Evolutionary conservation across 176 grass and related monocot genomes (phyloP).

Genomic region (Carex kokanica): DNA sequence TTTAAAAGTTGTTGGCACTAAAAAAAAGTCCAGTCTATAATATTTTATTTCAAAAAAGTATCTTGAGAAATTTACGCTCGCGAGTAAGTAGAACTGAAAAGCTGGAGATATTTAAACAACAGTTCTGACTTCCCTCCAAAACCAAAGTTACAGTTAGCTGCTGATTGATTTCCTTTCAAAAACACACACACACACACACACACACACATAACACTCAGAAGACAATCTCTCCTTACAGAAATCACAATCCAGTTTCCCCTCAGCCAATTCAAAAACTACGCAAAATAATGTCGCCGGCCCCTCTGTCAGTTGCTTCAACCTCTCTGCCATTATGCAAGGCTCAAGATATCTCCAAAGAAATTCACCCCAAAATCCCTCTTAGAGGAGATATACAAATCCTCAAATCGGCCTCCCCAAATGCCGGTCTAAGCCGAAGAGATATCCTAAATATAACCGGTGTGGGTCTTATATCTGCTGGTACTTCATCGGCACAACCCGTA

Average conservation of each 20-base stretch:
- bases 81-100: constrained; percentile 6
- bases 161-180: not conserved
- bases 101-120: not conserved
- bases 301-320: constrained; percentile 45
- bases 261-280: not conserved
- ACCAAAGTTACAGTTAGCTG: not conserved
- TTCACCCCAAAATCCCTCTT: not conserved
- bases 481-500: not conserved
- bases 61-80: not conserved
- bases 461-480: constrained; percentile 26
- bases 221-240: not conserved
- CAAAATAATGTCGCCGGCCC: constrained; percentile 28
- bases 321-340: constrained; percentile 44
- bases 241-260: not conserved
- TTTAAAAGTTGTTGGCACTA: no score
- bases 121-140: constrained; percentile 22
- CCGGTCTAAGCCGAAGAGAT: constrained; percentile 35
- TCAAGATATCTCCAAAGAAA: constrained; percentile 42
- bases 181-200: no score
- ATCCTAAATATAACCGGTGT: constrained; percentile 41
- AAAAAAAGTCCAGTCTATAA: no score
- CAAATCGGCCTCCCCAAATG: not conserved
- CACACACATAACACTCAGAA: not conserved
- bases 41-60: not conserved
- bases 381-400: not conserved